phyloP scores from a whole-genome alignment of 2,329 filamentous ascomycete species.

The Exophiala sp. region DNA sequence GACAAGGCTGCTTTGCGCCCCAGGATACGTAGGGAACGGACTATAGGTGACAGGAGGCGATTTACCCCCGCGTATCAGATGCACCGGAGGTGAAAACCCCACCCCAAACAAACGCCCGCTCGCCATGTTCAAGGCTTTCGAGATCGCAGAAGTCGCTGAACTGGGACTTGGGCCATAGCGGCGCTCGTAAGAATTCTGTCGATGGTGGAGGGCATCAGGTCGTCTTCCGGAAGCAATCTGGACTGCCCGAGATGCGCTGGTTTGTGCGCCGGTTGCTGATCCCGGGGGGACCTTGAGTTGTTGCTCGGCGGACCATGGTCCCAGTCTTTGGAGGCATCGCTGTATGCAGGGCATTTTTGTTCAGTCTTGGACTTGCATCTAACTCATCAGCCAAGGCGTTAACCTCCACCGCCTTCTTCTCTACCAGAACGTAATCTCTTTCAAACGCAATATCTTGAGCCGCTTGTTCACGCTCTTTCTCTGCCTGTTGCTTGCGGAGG shows the following conservation, averaged over 20 bases:
- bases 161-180: slow-evolving; percentile 65
- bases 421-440: slow-evolving; percentile 90
- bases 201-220: slow-evolving; percentile 58
- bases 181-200: slow-evolving; percentile 74
- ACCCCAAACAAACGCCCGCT: slow-evolving; percentile 56
- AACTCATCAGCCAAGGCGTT: slow-evolving; percentile 96
- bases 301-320: slow-evolving; percentile 66
- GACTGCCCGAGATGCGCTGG: slow-evolving; percentile 64
- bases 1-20: slow-evolving; percentile 63
- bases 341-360: slow-evolving; percentile 43
- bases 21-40: slow-evolving; percentile 79
- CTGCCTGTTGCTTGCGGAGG: slow-evolving; percentile 33
- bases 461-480: slow-evolving; percentile 55
- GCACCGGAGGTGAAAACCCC: slow-evolving; percentile 46
- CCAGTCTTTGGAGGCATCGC: slow-evolving; percentile 52
- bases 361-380: slow-evolving; percentile 68
- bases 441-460: slow-evolving; percentile 86
- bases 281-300: slow-evolving; percentile 67
- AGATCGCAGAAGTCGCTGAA: slow-evolving; percentile 84
- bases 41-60: slow-evolving; percentile 48
- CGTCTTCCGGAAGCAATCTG: slow-evolving; percentile 65
- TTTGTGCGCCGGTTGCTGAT: slow-evolving; percentile 63
- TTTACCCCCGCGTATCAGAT: slow-evolving; percentile 41
- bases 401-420: slow-evolving; percentile 91
- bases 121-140: slow-evolving; percentile 90